Evolutionary conservation across 495 filamentous ascomycete species (phyloP), one percentile per base, ranked within the genome.

Genomic region (Evernia prunastri): DNA sequence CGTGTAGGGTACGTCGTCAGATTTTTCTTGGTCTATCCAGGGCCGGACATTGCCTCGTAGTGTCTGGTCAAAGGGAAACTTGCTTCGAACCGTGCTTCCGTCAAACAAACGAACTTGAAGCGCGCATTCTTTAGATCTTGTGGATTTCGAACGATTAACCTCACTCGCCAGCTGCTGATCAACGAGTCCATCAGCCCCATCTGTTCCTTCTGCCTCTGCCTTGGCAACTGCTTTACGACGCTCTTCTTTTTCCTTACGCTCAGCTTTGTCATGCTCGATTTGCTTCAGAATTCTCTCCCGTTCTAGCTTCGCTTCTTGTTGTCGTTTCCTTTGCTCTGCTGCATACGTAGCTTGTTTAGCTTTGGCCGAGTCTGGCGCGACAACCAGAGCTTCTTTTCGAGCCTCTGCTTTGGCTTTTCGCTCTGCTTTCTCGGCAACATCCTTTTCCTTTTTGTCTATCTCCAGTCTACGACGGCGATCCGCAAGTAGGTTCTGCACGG

Each of bases 21-120:
- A 75, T 33, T 59, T 72, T 69, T 78, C 71, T 43, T 80, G 66
- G 60, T 94, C 89, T 15, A 97, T 79, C 90, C 90, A 97, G 7
- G 79, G 68, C 5, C 93, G 82, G 4, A 97, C 89, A 45, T 89
- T 83, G 9, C 69, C 75, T 15, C 76, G 72, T n/a, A 97, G 80
- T 18, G 83, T 89, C 15, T 83, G 78, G 1, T 76, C 77, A 54
- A 84, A 81, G 0, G 81, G 75, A 72, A 97, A 96, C 27, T 81
- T 85, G 33, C 78, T 79, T 37, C 90, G 85, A 56, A 97, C 82
- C 18, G 84, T 90, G 37, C 84, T 84, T 17, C 93, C 93, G 71
- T 96, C 91, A 47, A 96, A 88, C 0, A 96, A 78, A 2, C 93
- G 86, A 47, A 96, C 84, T 68, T 94, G 92, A 9, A 97, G 74